Evolutionary conservation across 2,329 filamentous ascomycete genomes (phyloP).

Genomic region (Colletotrichum scovillei): DNA sequence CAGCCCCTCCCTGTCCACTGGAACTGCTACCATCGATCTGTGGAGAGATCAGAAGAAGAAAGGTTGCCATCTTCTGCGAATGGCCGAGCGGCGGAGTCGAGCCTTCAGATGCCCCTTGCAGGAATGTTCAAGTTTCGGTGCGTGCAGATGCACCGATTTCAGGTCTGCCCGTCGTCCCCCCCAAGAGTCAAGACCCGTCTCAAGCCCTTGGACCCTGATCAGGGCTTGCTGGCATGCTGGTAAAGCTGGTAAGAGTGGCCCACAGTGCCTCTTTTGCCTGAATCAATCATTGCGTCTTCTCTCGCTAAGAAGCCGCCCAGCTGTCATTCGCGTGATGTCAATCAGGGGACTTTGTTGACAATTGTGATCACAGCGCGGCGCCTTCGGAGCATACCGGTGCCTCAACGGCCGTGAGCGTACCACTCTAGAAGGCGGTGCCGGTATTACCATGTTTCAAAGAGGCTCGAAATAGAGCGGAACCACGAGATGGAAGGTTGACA

Average conservation of each 20-base stretch:
- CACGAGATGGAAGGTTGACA: background rate
- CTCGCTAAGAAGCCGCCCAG: background rate
- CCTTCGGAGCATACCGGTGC: constrained; percentile 5
- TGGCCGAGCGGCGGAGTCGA: constrained; percentile 14
- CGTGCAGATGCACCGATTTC: constrained; percentile 11
- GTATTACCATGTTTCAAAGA: constrained; percentile 27
- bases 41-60: constrained; percentile 33
- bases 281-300: background rate
- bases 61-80: constrained; percentile 7
- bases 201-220: constrained; percentile 22
- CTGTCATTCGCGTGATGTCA: background rate
- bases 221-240: background rate
- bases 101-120: constrained; percentile 24
- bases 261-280: constrained; percentile 10
- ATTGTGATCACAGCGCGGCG: background rate
- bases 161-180: constrained; percentile 12
- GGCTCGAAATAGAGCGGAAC: constrained; percentile 10
- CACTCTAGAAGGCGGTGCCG: constrained; percentile 5
- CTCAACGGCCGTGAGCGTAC: constrained; percentile 20
- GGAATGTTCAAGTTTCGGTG: constrained; percentile 23
- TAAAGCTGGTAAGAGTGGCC: background rate
- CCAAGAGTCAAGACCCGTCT: constrained; percentile 12
- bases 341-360: background rate
- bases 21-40: constrained; percentile 34
- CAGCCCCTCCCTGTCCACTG: constrained; percentile 28